Conservation (phyloP, 257 asterid genomes). For the Marsdenia floribunda region DNA sequence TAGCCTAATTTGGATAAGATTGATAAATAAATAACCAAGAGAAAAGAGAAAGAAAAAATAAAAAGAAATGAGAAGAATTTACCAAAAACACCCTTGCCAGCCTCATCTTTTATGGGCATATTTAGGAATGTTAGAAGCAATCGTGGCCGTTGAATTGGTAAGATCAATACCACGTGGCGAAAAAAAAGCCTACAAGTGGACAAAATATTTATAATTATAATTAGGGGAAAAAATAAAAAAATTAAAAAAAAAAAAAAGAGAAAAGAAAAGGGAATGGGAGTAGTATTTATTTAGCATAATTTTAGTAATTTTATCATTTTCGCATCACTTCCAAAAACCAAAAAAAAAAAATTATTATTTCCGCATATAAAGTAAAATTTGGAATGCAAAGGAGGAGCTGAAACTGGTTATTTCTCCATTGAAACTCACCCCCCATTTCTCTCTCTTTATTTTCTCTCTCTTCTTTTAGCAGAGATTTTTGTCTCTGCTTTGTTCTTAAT, state of each 20-base stretch:
- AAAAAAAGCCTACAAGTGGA: not conserved
- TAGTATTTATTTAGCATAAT: not conserved
- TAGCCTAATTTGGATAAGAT: too few relatives aligned
- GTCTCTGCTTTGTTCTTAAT: constrained; percentile 8
- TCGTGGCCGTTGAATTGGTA: constrained; percentile 4
- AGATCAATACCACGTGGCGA: not conserved
- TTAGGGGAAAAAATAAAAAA: too few relatives aligned
- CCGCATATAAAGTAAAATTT: not conserved
- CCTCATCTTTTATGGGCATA: constrained; percentile 5
- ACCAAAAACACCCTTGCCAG: not conserved
- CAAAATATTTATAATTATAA: too few relatives aligned
- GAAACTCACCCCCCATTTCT: constrained; percentile 19
- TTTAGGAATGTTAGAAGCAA: not conserved
- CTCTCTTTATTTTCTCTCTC: constrained; percentile 7
- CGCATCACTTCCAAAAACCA: too few relatives aligned
- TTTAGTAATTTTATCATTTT: too few relatives aligned
- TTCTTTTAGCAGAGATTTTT: constrained; percentile 17
- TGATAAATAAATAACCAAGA: not conserved
- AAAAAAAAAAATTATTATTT: not conserved
- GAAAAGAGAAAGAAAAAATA: not conserved
- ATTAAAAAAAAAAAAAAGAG: too few relatives aligned
- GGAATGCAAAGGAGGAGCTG: not conserved
- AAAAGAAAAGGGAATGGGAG: not conserved
- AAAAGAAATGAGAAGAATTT: not conserved
- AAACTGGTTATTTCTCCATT: constrained; percentile 34